Evolutionary conservation across 164 flowering plant species (phyloP), one percentile per base, ranked within the genome.

Genomic region (Vitis riparia): DNA sequence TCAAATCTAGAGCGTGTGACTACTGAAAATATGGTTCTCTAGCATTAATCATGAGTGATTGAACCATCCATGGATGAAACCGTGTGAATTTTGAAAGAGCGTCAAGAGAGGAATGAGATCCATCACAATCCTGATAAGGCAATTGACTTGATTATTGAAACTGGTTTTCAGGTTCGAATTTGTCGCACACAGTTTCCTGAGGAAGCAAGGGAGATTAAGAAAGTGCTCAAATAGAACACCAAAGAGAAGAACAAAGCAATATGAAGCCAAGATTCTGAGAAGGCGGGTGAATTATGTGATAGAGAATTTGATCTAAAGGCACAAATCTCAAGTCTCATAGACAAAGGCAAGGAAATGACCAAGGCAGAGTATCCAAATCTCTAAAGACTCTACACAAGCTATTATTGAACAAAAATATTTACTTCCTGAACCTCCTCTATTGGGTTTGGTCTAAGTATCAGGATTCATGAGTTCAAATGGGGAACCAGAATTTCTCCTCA

Each of bases 151-250:
- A 77, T 95, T 76, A 98, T 91, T 81, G 99, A 95, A 82, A 97
- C 99, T 78, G 98, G 99, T 76, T 95, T 98, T 72, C 88, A 97
- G 9, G 98, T 93, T 68, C 87, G 96, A 17, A 91, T 95, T 78
- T 92, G 88, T 65, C 95, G 91, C 81, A 97, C 98, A 62, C 97
- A 93, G 97, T 87, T 94, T 32, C 98, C 98, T 17, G 98, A 92
- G 81, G 97, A 92, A 75, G 98, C 97, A 14, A 87, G 85, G 75
- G 98, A 90, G 78, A 92, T 94, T 74, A 97, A 94, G 81, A 94
- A 91, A 74, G 92, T 92, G 77, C 87, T 91, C 68, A 88, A 97
- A 77, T 93, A 91, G 81, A 84, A 92, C 48, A 87, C 90, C 2
- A 94, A 92, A 73, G 97, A 89, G 83, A 94, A 94, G 76, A 85